phyloP scores from a whole-genome alignment of 352 stramenopile genomes.

The Phytophthora cryptogea region DNA sequence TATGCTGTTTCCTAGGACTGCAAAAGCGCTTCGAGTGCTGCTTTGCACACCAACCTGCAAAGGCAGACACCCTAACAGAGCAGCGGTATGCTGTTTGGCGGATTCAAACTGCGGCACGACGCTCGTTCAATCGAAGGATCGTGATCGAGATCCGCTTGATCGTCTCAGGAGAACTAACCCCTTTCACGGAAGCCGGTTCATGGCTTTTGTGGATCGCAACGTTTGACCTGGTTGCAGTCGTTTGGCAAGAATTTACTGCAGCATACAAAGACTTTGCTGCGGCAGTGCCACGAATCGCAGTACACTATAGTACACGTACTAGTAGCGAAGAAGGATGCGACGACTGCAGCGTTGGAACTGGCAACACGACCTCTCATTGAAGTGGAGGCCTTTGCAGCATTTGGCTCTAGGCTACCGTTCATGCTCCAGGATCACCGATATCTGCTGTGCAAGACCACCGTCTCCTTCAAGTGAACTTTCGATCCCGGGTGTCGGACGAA shows the following conservation, averaged over 20 bases:
- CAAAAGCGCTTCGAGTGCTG: not conserved
- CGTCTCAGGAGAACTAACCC: constrained; percentile 30
- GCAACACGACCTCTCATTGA: not conserved
- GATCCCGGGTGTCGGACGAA: constrained; percentile 1
- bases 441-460: constrained; percentile 5
- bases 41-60: constrained; percentile 7
- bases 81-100: constrained; percentile 25
- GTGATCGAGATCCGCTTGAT: constrained; percentile 20
- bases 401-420: not conserved
- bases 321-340: no score
- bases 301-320: no score
- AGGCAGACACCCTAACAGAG: not conserved
- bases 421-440: not conserved
- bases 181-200: constrained; percentile 32
- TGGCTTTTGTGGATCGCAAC: constrained; percentile 24
- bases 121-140: constrained; percentile 36
- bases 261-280: not conserved
- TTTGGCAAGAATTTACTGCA: constrained; percentile 5
- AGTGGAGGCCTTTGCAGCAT: not conserved
- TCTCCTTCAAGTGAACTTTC: not conserved
- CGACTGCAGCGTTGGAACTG: not conserved
- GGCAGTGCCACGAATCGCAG: not conserved
- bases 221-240: constrained; percentile 6
- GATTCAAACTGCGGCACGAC: not conserved
- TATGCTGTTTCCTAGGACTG: constrained; percentile 21